Percentiles rank a stretch among this genome's conserved stretches.
Evolutionary conservation across 148 eudicot genomes (phyloP).

Genomic region (Cornus controversa): DNA sequence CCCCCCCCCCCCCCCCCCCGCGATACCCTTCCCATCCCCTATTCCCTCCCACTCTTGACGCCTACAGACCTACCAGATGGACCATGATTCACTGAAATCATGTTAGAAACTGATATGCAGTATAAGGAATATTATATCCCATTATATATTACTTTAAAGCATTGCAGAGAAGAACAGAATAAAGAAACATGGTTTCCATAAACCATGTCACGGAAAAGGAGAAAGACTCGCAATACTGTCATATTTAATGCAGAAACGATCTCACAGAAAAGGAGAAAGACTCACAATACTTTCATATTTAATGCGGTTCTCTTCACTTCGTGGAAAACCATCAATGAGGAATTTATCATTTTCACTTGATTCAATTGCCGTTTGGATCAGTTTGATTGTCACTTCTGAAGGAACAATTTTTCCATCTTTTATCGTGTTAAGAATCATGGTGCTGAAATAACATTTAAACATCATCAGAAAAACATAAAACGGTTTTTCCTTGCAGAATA

Average conservation of each 20-base stretch:
- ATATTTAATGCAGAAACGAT: slow-evolving; percentile 68
- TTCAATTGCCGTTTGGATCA: slow-evolving; percentile 69
- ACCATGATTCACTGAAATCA: background rate
- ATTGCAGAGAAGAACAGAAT: background rate
- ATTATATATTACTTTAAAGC: background rate
- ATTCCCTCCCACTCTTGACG: too few relatives aligned
- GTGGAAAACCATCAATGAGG: slow-evolving; percentile 94
- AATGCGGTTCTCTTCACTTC: slow-evolving; percentile 84
- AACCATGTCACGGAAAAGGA: slow-evolving; percentile 6
- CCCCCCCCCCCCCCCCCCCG: too few relatives aligned
- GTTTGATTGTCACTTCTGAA: slow-evolving; percentile 82
- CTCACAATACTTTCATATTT: slow-evolving; percentile 86
- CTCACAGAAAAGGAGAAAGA: too few relatives aligned
- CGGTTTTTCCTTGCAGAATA: slow-evolving; percentile 14
- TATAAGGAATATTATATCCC: background rate
- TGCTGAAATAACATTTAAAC: slow-evolving; percentile 46
- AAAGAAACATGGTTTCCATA: background rate
- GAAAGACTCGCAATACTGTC: slow-evolving; percentile 70
- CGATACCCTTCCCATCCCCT: too few relatives aligned
- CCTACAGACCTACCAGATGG: too few relatives aligned
- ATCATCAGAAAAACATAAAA: slow-evolving; percentile 20
- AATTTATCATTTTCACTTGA: slow-evolving; percentile 60
- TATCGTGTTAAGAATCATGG: slow-evolving; percentile 74
- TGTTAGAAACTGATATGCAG: background rate
- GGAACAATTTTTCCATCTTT: slow-evolving; percentile 91